Percentiles rank a stretch among this genome's conserved stretches.
Evolutionary conservation across 2,329 filamentous ascomycete genomes (phyloP).

Genomic region (Cordyceps cicadae): DNA sequence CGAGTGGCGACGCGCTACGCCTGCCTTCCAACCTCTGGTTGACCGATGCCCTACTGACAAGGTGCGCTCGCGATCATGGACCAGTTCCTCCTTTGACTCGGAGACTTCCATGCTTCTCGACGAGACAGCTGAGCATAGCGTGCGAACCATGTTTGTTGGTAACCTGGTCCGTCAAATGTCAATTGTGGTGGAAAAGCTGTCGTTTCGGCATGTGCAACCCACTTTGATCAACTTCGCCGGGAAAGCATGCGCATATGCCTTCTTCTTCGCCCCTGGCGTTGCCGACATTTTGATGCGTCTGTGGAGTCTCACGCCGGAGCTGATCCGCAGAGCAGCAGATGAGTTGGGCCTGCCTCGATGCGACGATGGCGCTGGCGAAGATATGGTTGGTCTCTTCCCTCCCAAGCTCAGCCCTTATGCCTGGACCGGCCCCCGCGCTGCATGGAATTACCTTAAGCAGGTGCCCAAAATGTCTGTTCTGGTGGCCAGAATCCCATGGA

Average conservation of each 20-base stretch:
- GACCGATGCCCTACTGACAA: constrained; percentile 44
- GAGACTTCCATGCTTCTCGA: constrained; percentile 46
- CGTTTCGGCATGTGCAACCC: constrained; percentile 56
- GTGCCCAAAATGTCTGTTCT: constrained; percentile 57
- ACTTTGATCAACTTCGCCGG: constrained; percentile 78
- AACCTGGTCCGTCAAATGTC: constrained; percentile 77
- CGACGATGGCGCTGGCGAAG: constrained; percentile 49
- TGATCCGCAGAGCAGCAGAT: constrained; percentile 62
- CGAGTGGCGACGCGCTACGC: constrained; percentile 74
- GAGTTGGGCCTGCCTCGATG: constrained; percentile 58
- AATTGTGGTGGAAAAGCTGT: constrained; percentile 85
- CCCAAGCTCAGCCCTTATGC: constrained; percentile 49
- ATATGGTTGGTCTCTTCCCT: constrained; percentile 63
- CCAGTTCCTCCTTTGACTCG: constrained; percentile 54
- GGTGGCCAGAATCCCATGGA: constrained; percentile 70
- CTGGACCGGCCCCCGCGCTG: constrained; percentile 44
- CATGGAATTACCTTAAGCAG: constrained; percentile 53
- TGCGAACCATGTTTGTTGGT: constrained; percentile 76
- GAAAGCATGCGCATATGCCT: constrained; percentile 85
- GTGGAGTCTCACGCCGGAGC: constrained; percentile 63
- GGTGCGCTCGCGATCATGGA: constrained; percentile 37
- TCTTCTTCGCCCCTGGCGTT: constrained; percentile 83
- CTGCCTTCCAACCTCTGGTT: constrained; percentile 54
- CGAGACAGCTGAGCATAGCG: constrained; percentile 76
- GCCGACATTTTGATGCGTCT: constrained; percentile 75